Percentiles rank a stretch among this genome's conserved stretches.
These are phyloP conservation scores for Aeschynomene evenia DNA, from an alignment of 306 rosid genomes.

Conservation along the genomic window DNA sequence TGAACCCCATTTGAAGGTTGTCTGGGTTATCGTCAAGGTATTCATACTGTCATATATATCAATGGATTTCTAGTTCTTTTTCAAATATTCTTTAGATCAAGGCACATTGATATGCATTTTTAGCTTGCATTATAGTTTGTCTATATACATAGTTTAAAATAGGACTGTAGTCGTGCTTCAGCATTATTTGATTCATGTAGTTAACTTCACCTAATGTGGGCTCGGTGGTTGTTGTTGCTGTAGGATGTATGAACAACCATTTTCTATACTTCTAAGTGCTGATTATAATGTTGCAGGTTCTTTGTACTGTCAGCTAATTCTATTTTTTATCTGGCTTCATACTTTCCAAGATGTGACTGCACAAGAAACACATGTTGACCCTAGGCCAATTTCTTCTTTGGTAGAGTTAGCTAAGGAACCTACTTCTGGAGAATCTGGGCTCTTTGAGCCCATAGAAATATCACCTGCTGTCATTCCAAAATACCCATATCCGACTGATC, in stretches of 20 bases:
- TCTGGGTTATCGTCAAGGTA: not conserved
- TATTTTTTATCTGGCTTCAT: constrained; percentile 66
- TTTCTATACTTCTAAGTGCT: constrained; percentile 8
- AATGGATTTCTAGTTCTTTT: not conserved
- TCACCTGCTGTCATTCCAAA: constrained; percentile 92
- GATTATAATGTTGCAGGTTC: constrained; percentile 63
- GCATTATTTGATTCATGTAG: not conserved
- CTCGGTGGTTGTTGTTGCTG: not conserved
- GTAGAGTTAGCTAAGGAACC: constrained; percentile 71
- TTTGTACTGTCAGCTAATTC: constrained; percentile 56
- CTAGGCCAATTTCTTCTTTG: constrained; percentile 37
- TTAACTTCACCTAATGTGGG: not conserved
- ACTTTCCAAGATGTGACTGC: constrained; percentile 62
- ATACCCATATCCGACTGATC: constrained; percentile 58
- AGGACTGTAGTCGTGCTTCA: too few relatives aligned
- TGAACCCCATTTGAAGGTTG: not conserved
- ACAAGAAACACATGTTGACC: constrained; percentile 41
- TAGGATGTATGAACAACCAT: not conserved
- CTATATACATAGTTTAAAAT: too few relatives aligned
- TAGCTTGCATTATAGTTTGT: not conserved
- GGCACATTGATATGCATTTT: not conserved
- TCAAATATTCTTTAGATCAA: not conserved
- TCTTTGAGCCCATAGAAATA: constrained; percentile 89
- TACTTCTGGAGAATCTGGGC: constrained; percentile 42
- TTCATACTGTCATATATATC: not conserved